Evolutionary conservation across 2,329 filamentous ascomycete genomes (phyloP).

Genomic region (Talaromyces sp.): DNA sequence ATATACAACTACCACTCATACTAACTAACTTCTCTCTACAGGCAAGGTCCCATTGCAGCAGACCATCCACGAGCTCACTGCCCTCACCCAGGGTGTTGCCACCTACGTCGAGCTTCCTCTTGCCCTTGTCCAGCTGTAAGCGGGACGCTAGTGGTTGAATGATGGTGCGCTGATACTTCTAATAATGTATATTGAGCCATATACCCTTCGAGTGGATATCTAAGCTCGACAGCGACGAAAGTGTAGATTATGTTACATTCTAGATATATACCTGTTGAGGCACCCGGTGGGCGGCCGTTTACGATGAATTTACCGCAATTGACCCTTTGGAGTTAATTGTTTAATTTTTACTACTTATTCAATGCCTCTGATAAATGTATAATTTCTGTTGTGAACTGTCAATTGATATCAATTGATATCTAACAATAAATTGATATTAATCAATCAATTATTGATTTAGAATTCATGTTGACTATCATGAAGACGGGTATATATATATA

Average conservation of each 20-base stretch:
- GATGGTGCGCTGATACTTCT: not conserved
- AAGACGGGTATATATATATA: too few species aligned
- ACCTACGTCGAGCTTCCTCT: constrained; percentile 5
- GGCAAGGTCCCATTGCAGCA: constrained; percentile 8
- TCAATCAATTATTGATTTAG: too few species aligned
- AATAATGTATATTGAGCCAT: not conserved
- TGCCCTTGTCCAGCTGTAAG: constrained; percentile 7
- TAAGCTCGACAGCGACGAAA: not conserved
- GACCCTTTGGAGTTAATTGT: not conserved
- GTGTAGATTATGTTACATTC: not conserved
- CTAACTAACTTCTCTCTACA: not conserved
- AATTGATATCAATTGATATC: too few species aligned
- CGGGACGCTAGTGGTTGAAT: not conserved
- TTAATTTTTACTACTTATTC: not conserved
- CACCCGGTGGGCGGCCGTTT: not conserved
- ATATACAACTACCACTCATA: too few species aligned
- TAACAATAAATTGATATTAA: too few species aligned
- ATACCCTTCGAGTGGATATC: not conserved
- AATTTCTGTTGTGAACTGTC: too few species aligned
- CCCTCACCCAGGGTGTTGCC: constrained; percentile 9
- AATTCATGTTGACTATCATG: too few species aligned
- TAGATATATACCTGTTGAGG: not conserved
- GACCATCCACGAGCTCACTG: constrained; percentile 7
- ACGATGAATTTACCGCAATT: not conserved
- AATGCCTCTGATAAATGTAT: too few species aligned